These are phyloP conservation scores for Aspergillus tamarii DNA, from an alignment of 2,329 filamentous ascomycete species.

Conservation along the genomic window DNA sequence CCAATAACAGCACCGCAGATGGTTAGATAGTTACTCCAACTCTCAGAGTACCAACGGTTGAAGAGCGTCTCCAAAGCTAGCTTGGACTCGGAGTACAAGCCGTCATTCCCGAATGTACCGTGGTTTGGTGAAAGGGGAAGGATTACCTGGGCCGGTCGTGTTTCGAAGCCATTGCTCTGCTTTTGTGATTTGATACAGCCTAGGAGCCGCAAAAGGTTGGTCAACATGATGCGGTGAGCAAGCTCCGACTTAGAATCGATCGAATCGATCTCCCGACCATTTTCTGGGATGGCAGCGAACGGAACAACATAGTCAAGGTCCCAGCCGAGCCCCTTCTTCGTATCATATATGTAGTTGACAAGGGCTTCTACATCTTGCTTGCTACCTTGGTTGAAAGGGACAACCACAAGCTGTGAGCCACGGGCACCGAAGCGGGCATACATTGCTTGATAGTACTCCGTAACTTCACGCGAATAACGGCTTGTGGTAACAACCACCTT, in stretches of 20 bases:
- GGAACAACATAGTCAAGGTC: slow-evolving; percentile 95
- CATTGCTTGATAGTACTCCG: slow-evolving; percentile 99
- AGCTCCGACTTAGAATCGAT: slow-evolving; percentile 98
- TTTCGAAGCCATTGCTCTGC: slow-evolving; percentile 83
- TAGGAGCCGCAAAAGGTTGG: slow-evolving; percentile 89
- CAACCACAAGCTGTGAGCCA: slow-evolving; percentile 94
- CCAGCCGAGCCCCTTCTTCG: slow-evolving; percentile 96
- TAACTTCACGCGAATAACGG: slow-evolving; percentile 94
- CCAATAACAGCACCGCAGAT: slow-evolving; percentile 98
- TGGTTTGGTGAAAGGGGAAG: slow-evolving; percentile 96
- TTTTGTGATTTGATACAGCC: slow-evolving; percentile 92
- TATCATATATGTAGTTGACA: slow-evolving; percentile 93
- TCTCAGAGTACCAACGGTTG: slow-evolving; percentile 97
- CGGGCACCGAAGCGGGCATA: slow-evolving; percentile 92
- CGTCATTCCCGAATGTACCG: slow-evolving; percentile 96
- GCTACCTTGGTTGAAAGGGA: slow-evolving; percentile 98
- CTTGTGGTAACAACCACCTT: slow-evolving; percentile 97
- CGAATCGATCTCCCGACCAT: slow-evolving; percentile 93
- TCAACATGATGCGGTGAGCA: slow-evolving; percentile 98
- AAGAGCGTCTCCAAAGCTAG: slow-evolving; percentile 95
- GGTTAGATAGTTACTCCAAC: slow-evolving; percentile 95
- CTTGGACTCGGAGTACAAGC: slow-evolving; percentile 98
- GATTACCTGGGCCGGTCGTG: slow-evolving; percentile 93
- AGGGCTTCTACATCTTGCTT: slow-evolving; percentile 96
- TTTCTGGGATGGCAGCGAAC: slow-evolving; percentile 96